These are phyloP conservation scores for Metarhizium robertsii DNA, from an alignment of 2,329 filamentous ascomycete species.

Conservation along the genomic window DNA sequence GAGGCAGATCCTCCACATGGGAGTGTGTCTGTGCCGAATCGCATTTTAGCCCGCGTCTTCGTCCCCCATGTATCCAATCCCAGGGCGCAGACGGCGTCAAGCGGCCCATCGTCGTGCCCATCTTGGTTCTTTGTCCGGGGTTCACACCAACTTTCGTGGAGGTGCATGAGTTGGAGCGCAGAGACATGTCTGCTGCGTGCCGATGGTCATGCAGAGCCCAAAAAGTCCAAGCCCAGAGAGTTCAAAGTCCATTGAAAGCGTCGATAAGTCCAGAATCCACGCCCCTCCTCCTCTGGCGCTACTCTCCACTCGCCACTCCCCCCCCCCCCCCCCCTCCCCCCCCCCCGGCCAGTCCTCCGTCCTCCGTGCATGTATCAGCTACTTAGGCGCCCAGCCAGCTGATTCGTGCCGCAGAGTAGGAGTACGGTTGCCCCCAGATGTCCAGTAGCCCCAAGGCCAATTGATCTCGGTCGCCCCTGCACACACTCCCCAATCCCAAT, in stretches of 20 bases:
- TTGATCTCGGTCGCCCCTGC: background rate
- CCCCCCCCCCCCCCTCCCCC: too few relatives aligned
- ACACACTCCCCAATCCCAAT: background rate
- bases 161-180: background rate
- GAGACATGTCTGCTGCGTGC: background rate
- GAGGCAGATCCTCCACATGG: too few relatives aligned
- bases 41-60: background rate
- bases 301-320: background rate
- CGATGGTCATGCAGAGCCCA: too few relatives aligned
- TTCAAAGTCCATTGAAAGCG: too few relatives aligned
- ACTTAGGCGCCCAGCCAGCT: too few relatives aligned
- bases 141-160: background rate
- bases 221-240: background rate
- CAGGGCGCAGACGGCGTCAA: background rate
- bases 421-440: too few relatives aligned
- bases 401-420: too few relatives aligned
- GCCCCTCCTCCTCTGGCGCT: background rate
- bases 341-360: too few relatives aligned
- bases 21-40: background rate
- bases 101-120: background rate
- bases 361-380: too few relatives aligned
- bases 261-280: background rate
- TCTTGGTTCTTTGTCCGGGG: slow-evolving; percentile 3
- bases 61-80: background rate
- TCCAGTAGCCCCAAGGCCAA: too few relatives aligned